Evolutionary conservation across 805 yeast species (phyloP), one percentile per base, ranked within the genome.

Genomic region (Starmera amethionina): DNA sequence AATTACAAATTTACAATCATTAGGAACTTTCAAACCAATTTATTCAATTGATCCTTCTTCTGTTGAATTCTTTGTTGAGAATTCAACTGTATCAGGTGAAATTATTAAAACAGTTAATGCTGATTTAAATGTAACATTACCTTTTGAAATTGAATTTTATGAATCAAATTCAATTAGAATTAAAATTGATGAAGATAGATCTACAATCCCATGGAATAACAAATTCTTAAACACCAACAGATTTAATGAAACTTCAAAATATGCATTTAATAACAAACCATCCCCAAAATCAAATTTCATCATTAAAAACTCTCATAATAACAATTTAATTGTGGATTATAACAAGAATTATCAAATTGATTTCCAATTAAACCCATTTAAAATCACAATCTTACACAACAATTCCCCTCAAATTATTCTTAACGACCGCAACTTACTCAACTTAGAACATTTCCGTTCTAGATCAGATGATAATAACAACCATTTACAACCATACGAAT

Each of bases 361-460:
- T 22, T 22, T 22, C 27, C 27, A 22, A 22, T 58, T 69, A 34
- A 51, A 55, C 10, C 78, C 82, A 0, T 66, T 87, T 44, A 67
- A 66, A 46, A 50, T 84, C 32, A 60, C 65, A 1, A 51, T 87
- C 2, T 63, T 41, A 18, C 64, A 72, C 40, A 58, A 75, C 2
- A 73, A 67, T 5, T 58, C 62, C 15, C 56, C 60, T 0, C 75
- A 76, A 44, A 49, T 87, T 11, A 62, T 73, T 2, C 53, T 89
- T 15, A 93, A 93, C 57, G 88, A 80, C 39, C 67, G 79, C 34
- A 64, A 74, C 30, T 72, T 86, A 36, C 61, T 93, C 43, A 90
- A 90, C 53, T 43, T 82, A n/a, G 99, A 93, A 58, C 97, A 90
- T 52, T 73, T 68, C 56, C 70, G 97, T 54, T 22, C 27, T 7